phyloP scores from a whole-genome alignment of 1,139 yeast species.

The Candida tropicalis region DNA sequence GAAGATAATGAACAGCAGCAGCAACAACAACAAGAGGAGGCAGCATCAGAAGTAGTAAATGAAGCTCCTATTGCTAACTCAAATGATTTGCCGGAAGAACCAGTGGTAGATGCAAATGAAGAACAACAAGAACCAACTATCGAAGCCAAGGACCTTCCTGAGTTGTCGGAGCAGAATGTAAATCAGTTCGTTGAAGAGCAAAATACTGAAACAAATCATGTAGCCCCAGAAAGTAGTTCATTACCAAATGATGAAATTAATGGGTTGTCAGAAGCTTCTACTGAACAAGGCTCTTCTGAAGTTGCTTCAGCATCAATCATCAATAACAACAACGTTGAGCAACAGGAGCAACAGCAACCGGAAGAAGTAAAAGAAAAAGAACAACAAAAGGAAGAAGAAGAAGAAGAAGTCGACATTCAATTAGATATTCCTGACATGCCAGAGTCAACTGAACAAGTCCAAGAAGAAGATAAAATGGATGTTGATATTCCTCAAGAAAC shows the following conservation, averaged over 20 bases:
- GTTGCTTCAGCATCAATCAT: not conserved
- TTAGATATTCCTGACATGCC: slow-evolving; percentile 12
- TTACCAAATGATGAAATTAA: slow-evolving; percentile 5
- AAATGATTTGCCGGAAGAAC: slow-evolving; percentile 9
- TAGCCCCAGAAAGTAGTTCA: not conserved
- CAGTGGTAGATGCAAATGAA: not conserved
- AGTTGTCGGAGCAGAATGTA: not conserved
- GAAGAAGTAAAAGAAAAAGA: slow-evolving; percentile 12
- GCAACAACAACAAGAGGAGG: slow-evolving; percentile 11
- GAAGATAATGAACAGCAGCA: slow-evolving; percentile 17
- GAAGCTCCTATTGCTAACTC: slow-evolving; percentile 5
- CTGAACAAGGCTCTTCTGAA: slow-evolving; percentile 11
- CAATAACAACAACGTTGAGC: not conserved
- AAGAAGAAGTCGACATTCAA: slow-evolving; percentile 31
- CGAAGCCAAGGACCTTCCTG: slow-evolving; percentile 2
- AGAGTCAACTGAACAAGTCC: not conserved
- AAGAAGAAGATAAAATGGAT: slow-evolving; percentile 6
- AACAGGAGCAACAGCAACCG: too few species aligned
- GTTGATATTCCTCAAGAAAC: slow-evolving; percentile 8
- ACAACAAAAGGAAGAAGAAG: slow-evolving; percentile 24
- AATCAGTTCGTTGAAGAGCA: slow-evolving; percentile 9
- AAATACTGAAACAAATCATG: slow-evolving; percentile 6
- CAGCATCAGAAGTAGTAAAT: slow-evolving; percentile 9
- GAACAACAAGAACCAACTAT: not conserved
- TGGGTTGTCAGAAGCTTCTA: not conserved